These are phyloP conservation scores for Botrytis aclada DNA, from an alignment of 2,329 filamentous ascomycete species.

Conservation along the genomic window DNA sequence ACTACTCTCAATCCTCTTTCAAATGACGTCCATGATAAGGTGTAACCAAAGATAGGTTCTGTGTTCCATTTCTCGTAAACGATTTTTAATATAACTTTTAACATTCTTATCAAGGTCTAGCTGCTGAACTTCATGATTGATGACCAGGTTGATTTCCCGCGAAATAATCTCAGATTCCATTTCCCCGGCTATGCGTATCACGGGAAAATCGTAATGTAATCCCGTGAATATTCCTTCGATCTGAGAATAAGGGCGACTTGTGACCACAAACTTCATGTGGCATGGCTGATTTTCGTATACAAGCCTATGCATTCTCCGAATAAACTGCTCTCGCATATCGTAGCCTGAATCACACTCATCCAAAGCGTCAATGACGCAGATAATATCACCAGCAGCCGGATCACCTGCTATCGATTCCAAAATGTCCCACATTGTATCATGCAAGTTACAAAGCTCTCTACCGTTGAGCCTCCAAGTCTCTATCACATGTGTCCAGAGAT, in stretches of 20 bases:
- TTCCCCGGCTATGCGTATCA: slow-evolving; percentile 14
- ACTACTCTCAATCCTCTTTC: background rate
- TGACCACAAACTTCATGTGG: slow-evolving; percentile 6
- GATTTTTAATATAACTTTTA: background rate
- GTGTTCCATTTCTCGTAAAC: background rate
- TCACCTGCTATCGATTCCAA: background rate
- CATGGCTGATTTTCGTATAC: background rate
- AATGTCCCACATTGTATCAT: background rate
- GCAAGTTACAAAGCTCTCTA: background rate
- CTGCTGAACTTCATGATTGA: background rate
- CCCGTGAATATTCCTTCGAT: slow-evolving; percentile 2
- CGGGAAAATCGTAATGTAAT: background rate
- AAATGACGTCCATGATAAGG: background rate
- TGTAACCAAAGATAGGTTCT: slow-evolving; percentile 21
- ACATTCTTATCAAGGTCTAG: background rate
- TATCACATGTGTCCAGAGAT: background rate
- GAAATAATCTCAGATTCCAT: slow-evolving; percentile 10
- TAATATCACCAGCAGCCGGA: background rate
- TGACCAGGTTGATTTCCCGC: slow-evolving; percentile 19
- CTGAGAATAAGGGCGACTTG: slow-evolving; percentile 13
- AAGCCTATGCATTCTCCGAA: background rate
- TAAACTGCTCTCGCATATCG: background rate
- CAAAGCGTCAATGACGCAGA: slow-evolving; percentile 17
- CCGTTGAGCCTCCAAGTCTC: background rate
- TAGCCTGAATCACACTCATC: slow-evolving; percentile 4